Percentiles rank a stretch among this genome's conserved stretches.
These are phyloP conservation scores for Candida buenavistaensis DNA, from an alignment of 1,139 yeast species.

Conservation along the genomic window DNA sequence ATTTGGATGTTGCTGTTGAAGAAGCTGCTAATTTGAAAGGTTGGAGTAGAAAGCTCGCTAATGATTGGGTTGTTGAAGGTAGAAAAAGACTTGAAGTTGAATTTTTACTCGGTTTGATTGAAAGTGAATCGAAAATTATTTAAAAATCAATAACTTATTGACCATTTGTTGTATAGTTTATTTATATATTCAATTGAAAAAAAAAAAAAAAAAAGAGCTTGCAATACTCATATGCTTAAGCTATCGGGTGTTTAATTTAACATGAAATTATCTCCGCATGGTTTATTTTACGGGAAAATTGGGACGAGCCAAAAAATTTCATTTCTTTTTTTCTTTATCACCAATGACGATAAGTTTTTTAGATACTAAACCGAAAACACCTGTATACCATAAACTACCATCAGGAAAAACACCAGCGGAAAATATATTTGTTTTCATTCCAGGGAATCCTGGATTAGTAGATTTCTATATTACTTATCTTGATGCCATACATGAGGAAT, in stretches of 20 bases:
- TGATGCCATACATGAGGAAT: slow-evolving; percentile 37
- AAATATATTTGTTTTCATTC: slow-evolving; percentile 50
- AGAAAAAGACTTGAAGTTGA: slow-evolving; percentile 88
- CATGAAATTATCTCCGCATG: too few relatives aligned
- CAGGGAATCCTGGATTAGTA: slow-evolving; percentile 70
- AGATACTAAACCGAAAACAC: slow-evolving; percentile 25
- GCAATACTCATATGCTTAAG: too few relatives aligned
- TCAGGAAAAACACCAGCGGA: slow-evolving; percentile 2
- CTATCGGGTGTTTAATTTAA: too few relatives aligned
- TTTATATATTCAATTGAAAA: too few relatives aligned
- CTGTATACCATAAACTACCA: slow-evolving; percentile 25
- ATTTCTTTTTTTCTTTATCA: too few relatives aligned
- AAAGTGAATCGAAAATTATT: slow-evolving; percentile 53
- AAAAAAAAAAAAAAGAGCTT: too few relatives aligned
- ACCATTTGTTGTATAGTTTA: slow-evolving; percentile 1
- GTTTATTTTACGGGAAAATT: too few relatives aligned
- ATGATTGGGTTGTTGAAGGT: slow-evolving; percentile 88
- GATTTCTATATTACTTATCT: slow-evolving; percentile 57
- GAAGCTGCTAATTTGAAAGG: slow-evolving; percentile 90
- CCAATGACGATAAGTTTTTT: slow-evolving; percentile 9
- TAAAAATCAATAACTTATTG: slow-evolving; percentile 9
- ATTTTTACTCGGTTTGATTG: slow-evolving; percentile 66
- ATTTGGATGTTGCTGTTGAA: slow-evolving; percentile 85
- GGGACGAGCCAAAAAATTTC: too few relatives aligned
- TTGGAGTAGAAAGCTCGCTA: slow-evolving; percentile 87